phyloP scores from a whole-genome alignment of 805 yeast species.

The Saccharomycopsis selenospora region DNA sequence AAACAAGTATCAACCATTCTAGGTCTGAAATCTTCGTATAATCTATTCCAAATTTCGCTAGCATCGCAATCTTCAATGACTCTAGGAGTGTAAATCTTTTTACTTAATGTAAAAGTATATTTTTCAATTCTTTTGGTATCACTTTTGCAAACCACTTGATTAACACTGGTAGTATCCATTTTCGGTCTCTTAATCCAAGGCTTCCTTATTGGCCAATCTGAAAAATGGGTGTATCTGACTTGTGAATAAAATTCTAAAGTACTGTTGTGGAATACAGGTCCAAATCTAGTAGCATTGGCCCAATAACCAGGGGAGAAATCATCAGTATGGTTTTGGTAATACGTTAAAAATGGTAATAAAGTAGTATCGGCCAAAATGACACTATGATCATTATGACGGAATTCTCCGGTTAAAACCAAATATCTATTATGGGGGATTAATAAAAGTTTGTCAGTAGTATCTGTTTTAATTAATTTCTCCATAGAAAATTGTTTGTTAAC shows the following conservation, averaged over 20 bases:
- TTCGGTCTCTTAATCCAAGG: constrained; percentile 43
- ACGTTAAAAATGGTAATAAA: constrained; percentile 26
- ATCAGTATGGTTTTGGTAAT: constrained; percentile 19
- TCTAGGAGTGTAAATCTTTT: constrained; percentile 22
- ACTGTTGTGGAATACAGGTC: constrained; percentile 1
- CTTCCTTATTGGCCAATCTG: constrained; percentile 58
- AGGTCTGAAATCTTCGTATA: constrained; percentile 24
- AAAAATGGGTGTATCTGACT: constrained; percentile 48
- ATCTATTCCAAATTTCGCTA: constrained; percentile 29
- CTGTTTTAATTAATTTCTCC: constrained; percentile 20
- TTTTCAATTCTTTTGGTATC: constrained; percentile 18
- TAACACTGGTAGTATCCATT: constrained; percentile 25
- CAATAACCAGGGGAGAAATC: neutral
- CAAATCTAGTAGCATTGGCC: constrained; percentile 2
- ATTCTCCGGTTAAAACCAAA: constrained; percentile 45
- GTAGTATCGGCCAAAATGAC: constrained; percentile 38
- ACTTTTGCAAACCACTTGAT: constrained; percentile 27
- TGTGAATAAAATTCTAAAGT: constrained; percentile 27
- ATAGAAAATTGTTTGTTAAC: constrained; percentile 33
- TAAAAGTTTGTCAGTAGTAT: constrained; percentile 21
- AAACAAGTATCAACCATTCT: too few relatives aligned
- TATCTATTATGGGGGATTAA: constrained; percentile 43
- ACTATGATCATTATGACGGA: constrained; percentile 33
- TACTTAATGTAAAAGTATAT: neutral
- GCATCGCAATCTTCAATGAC: constrained; percentile 29